Evolutionary conservation across 1,284 basidiomycete genomes (phyloP).

Genomic region (Hemileia vastatrix): DNA sequence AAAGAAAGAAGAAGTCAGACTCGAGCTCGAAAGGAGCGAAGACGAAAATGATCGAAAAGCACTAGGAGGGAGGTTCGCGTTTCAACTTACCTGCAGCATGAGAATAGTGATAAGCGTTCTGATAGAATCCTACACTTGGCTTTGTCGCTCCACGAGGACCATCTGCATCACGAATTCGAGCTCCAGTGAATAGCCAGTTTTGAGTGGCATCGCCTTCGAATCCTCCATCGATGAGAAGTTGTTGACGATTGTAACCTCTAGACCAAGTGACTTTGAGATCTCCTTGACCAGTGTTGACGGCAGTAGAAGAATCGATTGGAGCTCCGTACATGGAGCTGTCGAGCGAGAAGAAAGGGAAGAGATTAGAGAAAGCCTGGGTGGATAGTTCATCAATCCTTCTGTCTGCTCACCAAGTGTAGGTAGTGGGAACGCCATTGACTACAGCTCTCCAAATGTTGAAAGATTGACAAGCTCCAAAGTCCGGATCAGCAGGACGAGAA

Average conservation of each 20-base stretch:
- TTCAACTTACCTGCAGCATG: neutral
- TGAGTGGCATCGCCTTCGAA: neutral
- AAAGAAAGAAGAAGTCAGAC: too few relatives aligned
- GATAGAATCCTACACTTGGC: neutral
- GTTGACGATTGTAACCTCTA: neutral
- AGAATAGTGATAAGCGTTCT: neutral
- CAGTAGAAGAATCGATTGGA: neutral
- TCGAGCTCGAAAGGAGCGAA: neutral
- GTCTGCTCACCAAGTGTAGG: neutral
- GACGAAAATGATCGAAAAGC: neutral
- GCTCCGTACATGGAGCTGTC: neutral
- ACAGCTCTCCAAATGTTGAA: neutral
- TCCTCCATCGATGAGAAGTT: neutral
- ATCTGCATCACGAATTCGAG: too few relatives aligned
- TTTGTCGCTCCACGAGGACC: neutral
- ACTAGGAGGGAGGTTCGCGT: too few relatives aligned
- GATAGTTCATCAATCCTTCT: neutral
- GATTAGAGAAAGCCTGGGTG: neutral
- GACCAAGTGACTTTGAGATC: neutral
- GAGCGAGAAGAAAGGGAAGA: neutral
- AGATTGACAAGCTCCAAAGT: neutral
- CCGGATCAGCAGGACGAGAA: neutral
- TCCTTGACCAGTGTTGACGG: neutral
- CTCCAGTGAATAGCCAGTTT: neutral
- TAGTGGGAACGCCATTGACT: neutral